These are phyloP conservation scores for Delitschia confertaspora DNA, from an alignment of 495 filamentous ascomycete species.

Conservation along the genomic window DNA sequence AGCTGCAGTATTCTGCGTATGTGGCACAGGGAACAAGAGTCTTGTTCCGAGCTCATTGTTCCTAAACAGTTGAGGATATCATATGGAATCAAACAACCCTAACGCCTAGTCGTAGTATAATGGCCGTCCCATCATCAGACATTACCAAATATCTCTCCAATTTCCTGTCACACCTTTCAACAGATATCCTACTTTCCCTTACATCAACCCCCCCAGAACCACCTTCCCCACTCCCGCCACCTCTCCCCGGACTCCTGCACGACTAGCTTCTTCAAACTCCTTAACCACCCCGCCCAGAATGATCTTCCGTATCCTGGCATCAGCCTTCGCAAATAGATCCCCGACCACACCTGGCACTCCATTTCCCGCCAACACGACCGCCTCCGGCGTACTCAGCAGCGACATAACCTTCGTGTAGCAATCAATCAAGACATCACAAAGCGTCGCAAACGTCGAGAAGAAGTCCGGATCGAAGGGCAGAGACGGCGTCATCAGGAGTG, in stretches of 20 bases:
- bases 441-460: constrained; percentile 90
- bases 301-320: constrained; percentile 73
- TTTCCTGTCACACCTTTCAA: too few relatives aligned
- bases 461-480: constrained; percentile 97
- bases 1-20: too few relatives aligned
- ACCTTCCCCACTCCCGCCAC: constrained; percentile 76
- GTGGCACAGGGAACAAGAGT: too few relatives aligned
- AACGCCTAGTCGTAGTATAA: too few relatives aligned
- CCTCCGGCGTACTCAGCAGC: constrained; percentile 57
- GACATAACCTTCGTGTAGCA: constrained; percentile 70
- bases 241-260: constrained; percentile 66
- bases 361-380: constrained; percentile 43
- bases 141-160: too few relatives aligned
- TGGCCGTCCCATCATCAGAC: too few relatives aligned
- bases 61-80: too few relatives aligned
- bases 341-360: constrained; percentile 41
- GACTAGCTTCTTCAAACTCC: constrained; percentile 85
- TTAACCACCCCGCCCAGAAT: constrained; percentile 75
- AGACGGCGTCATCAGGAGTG: constrained; percentile 78
- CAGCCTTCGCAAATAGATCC: constrained; percentile 84
- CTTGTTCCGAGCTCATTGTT: too few relatives aligned
- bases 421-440: constrained; percentile 93
- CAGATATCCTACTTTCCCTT: too few relatives aligned
- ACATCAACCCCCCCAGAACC: constrained; percentile 83
- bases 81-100: too few relatives aligned